Evolutionary conservation across 1,139 yeast genomes (phyloP).

Genomic region (Pneumocystis oryctolagi): DNA sequence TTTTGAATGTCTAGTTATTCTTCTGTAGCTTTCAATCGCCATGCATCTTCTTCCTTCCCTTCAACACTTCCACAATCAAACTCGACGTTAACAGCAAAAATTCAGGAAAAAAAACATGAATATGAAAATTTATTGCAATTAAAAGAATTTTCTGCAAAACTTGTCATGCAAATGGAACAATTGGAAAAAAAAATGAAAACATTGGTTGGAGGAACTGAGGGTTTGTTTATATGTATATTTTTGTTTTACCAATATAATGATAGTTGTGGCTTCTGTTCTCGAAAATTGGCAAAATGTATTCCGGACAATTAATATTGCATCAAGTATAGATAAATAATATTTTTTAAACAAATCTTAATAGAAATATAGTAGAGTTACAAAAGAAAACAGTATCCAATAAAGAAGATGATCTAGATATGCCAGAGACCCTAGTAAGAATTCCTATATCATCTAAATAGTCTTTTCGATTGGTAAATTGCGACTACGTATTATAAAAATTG

Average conservation of each 20-base stretch:
- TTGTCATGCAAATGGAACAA: constrained; percentile 36
- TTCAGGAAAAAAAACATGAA: constrained; percentile 35
- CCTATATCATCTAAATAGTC: constrained; percentile 22
- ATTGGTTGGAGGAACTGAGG: constrained; percentile 43
- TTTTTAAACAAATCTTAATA: constrained; percentile 35
- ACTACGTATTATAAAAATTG: not conserved
- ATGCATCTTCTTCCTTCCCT: not conserved
- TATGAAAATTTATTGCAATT: constrained; percentile 39
- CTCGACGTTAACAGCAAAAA: constrained; percentile 17
- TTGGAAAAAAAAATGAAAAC: constrained; percentile 36
- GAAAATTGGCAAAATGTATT: constrained; percentile 60
- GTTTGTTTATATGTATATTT: constrained; percentile 14
- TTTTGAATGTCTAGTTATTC: not conserved
- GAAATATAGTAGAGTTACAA: constrained; percentile 35
- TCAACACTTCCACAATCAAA: not conserved
- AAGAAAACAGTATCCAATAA: constrained; percentile 10
- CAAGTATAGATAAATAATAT: constrained; percentile 20
- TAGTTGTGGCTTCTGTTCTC: constrained; percentile 26
- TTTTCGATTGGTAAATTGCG: not conserved
- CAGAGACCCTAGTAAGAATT: constrained; percentile 58
- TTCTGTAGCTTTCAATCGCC: not conserved
- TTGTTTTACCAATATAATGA: constrained; percentile 7
- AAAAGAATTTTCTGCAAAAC: constrained; percentile 32
- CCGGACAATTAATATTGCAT: constrained; percentile 51
- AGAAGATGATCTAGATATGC: constrained; percentile 33